Conservation (phyloP, 345 rosid genomes). For the Syzygium jambos region DNA sequence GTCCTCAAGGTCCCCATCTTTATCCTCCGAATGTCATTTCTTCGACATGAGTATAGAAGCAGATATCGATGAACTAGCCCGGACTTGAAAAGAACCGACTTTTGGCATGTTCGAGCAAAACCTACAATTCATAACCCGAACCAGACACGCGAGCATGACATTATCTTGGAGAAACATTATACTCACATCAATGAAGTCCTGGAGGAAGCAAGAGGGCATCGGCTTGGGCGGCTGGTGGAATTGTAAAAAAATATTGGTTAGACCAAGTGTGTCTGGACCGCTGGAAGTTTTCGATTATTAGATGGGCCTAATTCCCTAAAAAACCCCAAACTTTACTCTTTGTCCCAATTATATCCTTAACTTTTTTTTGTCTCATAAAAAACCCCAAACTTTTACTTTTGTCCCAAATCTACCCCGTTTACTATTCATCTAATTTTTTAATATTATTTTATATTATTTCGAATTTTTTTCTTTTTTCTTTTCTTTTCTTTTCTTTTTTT, state of each 20-base stretch:
- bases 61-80: background rate
- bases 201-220: slow-evolving; percentile 63
- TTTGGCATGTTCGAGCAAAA: background rate
- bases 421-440: too few species aligned
- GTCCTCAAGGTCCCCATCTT: background rate
- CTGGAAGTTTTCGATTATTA: background rate
- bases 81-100: background rate
- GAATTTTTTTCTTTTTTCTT: too few species aligned
- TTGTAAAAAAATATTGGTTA: too few species aligned
- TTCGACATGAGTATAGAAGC: background rate
- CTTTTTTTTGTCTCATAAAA: too few species aligned
- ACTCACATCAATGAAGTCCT: slow-evolving; percentile 48
- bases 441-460: too few species aligned
- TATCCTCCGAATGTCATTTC: background rate
- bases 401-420: too few species aligned
- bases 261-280: background rate
- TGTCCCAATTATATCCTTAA: too few species aligned
- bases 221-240: slow-evolving; percentile 42
- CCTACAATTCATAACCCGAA: background rate
- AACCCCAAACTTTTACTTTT: too few species aligned
- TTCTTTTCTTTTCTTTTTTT: too few species aligned
- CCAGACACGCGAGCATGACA: background rate
- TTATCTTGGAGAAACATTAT: background rate
- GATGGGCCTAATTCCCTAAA: too few species aligned
- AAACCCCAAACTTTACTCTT: too few species aligned